Conservation (phyloP, 1,284 basidiomycete genomes). For the Trametes hirsuta region DNA sequence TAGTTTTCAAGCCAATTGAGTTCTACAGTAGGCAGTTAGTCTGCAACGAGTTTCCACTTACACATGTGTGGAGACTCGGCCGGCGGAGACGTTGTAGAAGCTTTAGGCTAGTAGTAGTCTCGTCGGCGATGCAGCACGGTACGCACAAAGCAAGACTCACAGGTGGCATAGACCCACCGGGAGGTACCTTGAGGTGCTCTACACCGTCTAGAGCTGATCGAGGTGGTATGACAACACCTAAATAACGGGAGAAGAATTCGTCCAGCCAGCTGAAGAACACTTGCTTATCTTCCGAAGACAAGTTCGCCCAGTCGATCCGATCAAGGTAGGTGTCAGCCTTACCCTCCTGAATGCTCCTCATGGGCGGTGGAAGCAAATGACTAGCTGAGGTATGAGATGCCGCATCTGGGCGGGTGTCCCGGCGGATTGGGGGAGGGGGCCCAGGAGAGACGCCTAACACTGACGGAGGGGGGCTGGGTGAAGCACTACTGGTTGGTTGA, state of each 20-base stretch:
- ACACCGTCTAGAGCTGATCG: slow-evolving; percentile 4
- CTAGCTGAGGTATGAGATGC: slow-evolving; percentile 8
- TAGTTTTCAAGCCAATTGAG: neutral
- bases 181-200: slow-evolving; percentile 7
- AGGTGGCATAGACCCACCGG: slow-evolving; percentile 12
- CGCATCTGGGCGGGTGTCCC: slow-evolving; percentile 28
- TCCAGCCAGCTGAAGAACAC: slow-evolving; percentile 78
- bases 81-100: slow-evolving; percentile 20
- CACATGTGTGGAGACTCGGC: slow-evolving; percentile 5
- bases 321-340: slow-evolving; percentile 10
- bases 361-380: slow-evolving; percentile 15
- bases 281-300: slow-evolving; percentile 67
- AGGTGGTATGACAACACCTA: slow-evolving; percentile 28
- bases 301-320: slow-evolving; percentile 68
- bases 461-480: slow-evolving; percentile 26
- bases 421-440: slow-evolving; percentile 24
- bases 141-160: slow-evolving; percentile 4
- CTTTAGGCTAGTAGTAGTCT: slow-evolving; percentile 13
- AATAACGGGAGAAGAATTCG: slow-evolving; percentile 66
- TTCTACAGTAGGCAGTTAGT: too few species aligned
- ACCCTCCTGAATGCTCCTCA: neutral
- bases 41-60: neutral
- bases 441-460: slow-evolving; percentile 8
- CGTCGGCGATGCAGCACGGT: neutral
- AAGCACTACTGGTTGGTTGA: neutral